Base-by-base conservation (phyloP, 31 red algal species). In the Odonthalia washingtoniensis region DNA sequence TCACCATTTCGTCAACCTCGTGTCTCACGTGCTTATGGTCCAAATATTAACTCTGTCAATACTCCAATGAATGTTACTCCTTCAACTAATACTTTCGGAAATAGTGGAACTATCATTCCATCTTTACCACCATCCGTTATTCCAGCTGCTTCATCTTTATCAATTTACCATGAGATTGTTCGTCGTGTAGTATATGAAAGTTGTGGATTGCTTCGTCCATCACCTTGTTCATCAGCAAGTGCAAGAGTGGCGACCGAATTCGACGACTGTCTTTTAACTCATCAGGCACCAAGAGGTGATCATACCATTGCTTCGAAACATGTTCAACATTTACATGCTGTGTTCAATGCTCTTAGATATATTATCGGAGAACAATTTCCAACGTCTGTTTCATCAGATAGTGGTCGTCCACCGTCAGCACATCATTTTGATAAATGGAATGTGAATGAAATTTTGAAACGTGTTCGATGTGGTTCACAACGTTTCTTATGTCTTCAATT, bases 401-500 rank as follows among this genome's bases (percentile, higher is more conserved):
- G n/a, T n/a, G n/a, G n/a, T n/a, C n/a, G n/a, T n/a, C 49, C 49
- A 57, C 49, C 49, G 12, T 57, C 49, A 45, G 89, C 70, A 38
- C 78, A 77, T 45, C 65, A 72, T 34, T 88, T 81, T 75, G 86
- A 70, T 36, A 75, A 66, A 65, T 77, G 74, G 62, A 27, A 26
- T 33, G 27, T 24, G 30, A 30, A 40, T 0, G 84, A 74, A 45
- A 57, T 84, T 24, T 60, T 64, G 30, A 42, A 49, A 35, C 72
- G 42, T 1, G 21, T 85, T 39, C 70, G 82, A 26, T 40, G 65
- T 17, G 95, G 95, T 16, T 81, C 92, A 12, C 30, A 88, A 28
- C 83, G 84, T 31, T 91, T 76, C 57, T 81, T 97, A 26, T 85
- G 80, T 45, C 74, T 85, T 21, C 89, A 94, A 66, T 97, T 97